Evolutionary conservation across 352 stramenopile genomes (phyloP), one percentile per base, ranked within the genome.

Genomic region (Globisporangium uncinulatum): DNA sequence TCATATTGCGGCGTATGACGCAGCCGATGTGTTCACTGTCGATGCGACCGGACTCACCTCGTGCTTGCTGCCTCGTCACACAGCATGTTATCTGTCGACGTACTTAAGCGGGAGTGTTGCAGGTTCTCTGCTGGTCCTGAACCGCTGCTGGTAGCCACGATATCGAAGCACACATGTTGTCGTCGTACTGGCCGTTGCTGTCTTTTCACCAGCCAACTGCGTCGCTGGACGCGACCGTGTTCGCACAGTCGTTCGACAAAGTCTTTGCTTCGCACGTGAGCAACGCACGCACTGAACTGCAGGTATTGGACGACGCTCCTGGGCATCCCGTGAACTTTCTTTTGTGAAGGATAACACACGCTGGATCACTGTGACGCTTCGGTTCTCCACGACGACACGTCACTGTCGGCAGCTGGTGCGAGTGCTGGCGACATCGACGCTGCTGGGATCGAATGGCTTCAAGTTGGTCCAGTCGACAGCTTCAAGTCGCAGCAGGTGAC

Each of bases 31-130:
- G 39, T 65, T 51, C 46, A 65, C 39, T 2, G 50, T 65, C 6
- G 59, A 65, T 39, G 59, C 61, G 46, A 61, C 59, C 1, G 52
- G 53, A 9, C 45, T 65, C 10, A 62, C 62, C 47, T 65, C 56
- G 10, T 37, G 53, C 14, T 14, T 65, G 19, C 11, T 61, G 19
- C 59, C 59, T 14, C 54, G 34, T 17, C 14, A 48, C 19, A n/a
- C n/a, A n/a, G n/a, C n/a, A n/a, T n/a, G n/a, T n/a, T n/a, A n/a
- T n/a, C n/a, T n/a, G n/a, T n/a, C n/a, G n/a, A n/a, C n/a, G n/a
- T n/a, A n/a, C n/a, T n/a, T n/a, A n/a, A n/a, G n/a, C n/a, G n/a
- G n/a, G n/a, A n/a, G 53, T 65, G 2, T 45, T 54, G n/a, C 53
- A 57, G n/a, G 34, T 65, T 15, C 36, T 65, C 6, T 65, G 59